phyloP scores from a whole-genome alignment of 352 stramenopile species.

The Globisporangium nodosum region DNA sequence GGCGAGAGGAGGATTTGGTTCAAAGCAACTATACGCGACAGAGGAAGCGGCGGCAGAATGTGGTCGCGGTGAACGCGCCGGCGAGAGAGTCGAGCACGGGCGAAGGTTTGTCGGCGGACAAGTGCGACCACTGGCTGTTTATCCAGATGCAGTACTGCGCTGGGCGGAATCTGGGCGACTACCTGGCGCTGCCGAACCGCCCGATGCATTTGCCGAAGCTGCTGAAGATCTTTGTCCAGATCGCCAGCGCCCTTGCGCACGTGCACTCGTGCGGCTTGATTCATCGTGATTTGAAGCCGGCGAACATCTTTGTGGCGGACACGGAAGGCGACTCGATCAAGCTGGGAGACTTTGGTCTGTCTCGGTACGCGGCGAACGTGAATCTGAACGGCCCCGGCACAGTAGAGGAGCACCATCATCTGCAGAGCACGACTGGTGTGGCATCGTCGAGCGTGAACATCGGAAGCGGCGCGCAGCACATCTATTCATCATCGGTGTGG shows the following conservation, averaged over 20 bases:
- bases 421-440: conserved; percentile 8
- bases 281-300: conserved; percentile 90
- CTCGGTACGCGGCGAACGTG: conserved; percentile 76
- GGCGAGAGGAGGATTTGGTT: conserved; percentile 62
- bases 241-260: conserved; percentile 86
- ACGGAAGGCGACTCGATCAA: conserved; percentile 85
- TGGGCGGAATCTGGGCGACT: conserved; percentile 80
- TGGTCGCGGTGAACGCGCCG: conserved; percentile 9
- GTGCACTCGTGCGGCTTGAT: conserved; percentile 89
- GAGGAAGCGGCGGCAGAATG: conserved; percentile 3
- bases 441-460: conserved; percentile 8
- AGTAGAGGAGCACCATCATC: conserved; percentile 26
- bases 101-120: conserved; percentile 47
- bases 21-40: conserved; percentile 9
- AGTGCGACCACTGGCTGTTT: conserved; percentile 86
- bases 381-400: conserved; percentile 41
- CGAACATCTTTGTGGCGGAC: conserved; percentile 90
- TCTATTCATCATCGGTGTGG: conserved; percentile 51
- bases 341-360: conserved; percentile 88
- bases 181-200: conserved; percentile 59
- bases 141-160: conserved; percentile 93
- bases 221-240: conserved; percentile 86
- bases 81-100: conserved; percentile 15
- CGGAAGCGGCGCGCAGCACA: conserved; percentile 11
- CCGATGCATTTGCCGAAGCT: conserved; percentile 74